Base-by-base conservation (phyloP, 768 basidiomycete genomes). In the Exsudoporus frostii region DNA sequence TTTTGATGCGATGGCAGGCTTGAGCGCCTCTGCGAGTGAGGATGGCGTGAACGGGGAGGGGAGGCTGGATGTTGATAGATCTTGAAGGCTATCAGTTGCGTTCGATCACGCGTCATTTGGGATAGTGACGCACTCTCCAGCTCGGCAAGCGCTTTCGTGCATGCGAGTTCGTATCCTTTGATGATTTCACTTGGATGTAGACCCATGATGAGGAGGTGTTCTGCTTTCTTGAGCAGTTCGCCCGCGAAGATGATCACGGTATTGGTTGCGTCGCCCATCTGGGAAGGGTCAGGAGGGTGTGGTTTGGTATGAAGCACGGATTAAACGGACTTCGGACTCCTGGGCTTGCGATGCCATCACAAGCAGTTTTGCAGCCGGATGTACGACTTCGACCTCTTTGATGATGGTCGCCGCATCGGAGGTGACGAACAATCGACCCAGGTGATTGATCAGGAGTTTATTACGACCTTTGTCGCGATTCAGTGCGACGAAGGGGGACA, bases 351-450 rank as follows among this genome's bases (percentile, higher is more conserved):
- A 92, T 25, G 94, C 92, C 93, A 98, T 97, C 14, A 98, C 96
- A n/a, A 98, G 75, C n/a, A 99, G 77, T 69, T 98, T 99, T 30
- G 95, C 97, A 6, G 96, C 97, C 1, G 97, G 97, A 71, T 99
- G 97, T 15, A 98, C 93, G 51, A 99, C 93, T 68, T 99, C 97
- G 66, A 98, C 86, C 75, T 99, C 97, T 59, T 88, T 82, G 65
- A 99, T 93, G 72, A 99, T 98, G 53, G 96, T 98, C 13, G 97
- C 97, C 10, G 97, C 96, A 82, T 99, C 96, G 43, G 93, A 96
- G 32, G 97, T 99, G 55, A 98, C 95, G 73, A 98, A 98, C 36
- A 98, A 79, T 70, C 86, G 81, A 50, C 94, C 94, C 33, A 99
- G 79, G 72, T 98, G 96, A 71, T 99, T 99, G 74, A 99, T 96